Conservation (phyloP, 257 asterid species). For the Eucommia ulmoides region DNA sequence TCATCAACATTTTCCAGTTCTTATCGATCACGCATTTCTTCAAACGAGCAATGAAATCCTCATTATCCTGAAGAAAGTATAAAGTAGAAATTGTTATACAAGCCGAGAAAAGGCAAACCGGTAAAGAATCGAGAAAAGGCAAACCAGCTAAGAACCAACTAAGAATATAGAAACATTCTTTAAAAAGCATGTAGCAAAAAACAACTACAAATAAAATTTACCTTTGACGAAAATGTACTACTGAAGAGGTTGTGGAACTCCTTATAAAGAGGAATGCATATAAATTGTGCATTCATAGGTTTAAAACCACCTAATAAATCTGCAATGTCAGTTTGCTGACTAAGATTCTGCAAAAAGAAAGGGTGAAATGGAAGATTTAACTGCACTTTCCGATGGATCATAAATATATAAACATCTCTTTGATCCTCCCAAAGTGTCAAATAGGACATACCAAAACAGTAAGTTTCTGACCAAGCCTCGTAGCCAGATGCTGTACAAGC, state of each 20-base stretch:
- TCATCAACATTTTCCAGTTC: slow-evolving; percentile 69
- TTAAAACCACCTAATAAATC: slow-evolving; percentile 88
- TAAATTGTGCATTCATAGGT: slow-evolving; percentile 74
- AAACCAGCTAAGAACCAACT: too few species aligned
- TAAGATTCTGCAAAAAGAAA: slow-evolving; percentile 64
- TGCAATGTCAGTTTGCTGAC: slow-evolving; percentile 93
- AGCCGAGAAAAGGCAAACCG: not conserved
- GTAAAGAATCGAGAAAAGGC: slow-evolving; percentile 3
- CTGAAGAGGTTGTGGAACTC: slow-evolving; percentile 62
- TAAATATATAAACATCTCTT: not conserved
- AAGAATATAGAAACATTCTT: too few species aligned
- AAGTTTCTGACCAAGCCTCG: slow-evolving; percentile 69
- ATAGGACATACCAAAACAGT: slow-evolving; percentile 72
- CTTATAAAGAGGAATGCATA: slow-evolving; percentile 60
- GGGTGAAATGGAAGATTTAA: slow-evolving; percentile 4
- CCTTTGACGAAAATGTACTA: slow-evolving; percentile 57
- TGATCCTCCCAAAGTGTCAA: too few species aligned
- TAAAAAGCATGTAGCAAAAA: too few species aligned
- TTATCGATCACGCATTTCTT: slow-evolving; percentile 29
- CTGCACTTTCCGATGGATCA: not conserved
- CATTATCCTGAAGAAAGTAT: slow-evolving; percentile 42
- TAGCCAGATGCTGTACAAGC: slow-evolving; percentile 78
- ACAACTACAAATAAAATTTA: too few species aligned
- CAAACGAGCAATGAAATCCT: slow-evolving; percentile 22
- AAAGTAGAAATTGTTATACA: slow-evolving; percentile 7